Conservation (phyloP, 2,329 filamentous ascomycete genomes). For the Venturiaceae sp. region DNA sequence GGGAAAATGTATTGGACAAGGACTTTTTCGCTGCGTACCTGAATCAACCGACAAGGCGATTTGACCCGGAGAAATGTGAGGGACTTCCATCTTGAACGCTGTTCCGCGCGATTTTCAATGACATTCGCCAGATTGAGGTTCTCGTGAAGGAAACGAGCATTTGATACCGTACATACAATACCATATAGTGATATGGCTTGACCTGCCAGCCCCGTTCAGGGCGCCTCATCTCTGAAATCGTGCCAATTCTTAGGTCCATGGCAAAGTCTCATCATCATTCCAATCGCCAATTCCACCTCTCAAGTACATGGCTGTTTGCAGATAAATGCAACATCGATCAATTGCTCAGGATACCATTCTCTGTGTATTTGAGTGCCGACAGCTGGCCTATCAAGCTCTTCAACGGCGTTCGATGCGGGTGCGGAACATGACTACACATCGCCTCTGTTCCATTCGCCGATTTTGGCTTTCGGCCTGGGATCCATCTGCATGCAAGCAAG, state of each 20-base stretch:
- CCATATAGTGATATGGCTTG: neutral
- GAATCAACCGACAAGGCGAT: neutral
- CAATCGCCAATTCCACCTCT: neutral
- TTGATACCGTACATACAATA: neutral
- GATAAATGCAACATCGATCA: neutral
- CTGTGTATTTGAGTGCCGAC: neutral
- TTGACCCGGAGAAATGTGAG: neutral
- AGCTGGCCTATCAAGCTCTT: neutral
- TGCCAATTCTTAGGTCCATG: conserved; percentile 3
- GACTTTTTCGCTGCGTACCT: neutral
- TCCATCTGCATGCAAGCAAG: neutral
- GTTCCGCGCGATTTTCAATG: neutral
- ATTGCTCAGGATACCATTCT: neutral
- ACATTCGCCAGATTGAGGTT: neutral
- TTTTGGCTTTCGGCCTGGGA: neutral
- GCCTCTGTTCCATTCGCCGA: neutral
- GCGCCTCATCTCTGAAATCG: neutral
- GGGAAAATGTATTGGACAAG: neutral
- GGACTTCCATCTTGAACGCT: neutral
- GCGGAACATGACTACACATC: neutral
- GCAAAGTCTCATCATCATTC: conserved; percentile 1
- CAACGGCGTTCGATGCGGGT: neutral
- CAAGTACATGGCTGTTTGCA: neutral
- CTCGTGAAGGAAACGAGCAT: neutral
- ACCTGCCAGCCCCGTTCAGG: neutral